phyloP scores from a whole-genome alignment of 768 basidiomycete genomes.

The Cystobasidium tubakii region DNA sequence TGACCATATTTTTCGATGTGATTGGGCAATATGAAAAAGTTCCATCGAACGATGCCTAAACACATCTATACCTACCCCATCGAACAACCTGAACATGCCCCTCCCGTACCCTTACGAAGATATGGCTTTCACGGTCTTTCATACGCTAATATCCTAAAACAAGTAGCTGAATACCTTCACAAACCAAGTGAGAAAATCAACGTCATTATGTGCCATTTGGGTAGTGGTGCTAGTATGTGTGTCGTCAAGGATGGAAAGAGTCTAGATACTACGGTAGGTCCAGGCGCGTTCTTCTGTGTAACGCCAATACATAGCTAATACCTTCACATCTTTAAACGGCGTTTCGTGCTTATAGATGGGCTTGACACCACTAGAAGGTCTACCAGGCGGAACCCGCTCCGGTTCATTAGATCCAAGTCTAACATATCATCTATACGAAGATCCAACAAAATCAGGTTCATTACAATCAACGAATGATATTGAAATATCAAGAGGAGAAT shows the following conservation, averaged over 20 bases:
- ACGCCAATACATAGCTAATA: no score
- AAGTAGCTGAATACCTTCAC: conserved; percentile 59
- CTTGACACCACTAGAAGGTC: conserved; percentile 72
- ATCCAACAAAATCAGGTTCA: conserved; percentile 51
- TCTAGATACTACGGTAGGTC: conserved; percentile 58
- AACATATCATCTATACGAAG: conserved; percentile 72
- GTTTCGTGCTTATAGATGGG: conserved; percentile 58
- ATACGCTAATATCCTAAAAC: conserved; percentile 60
- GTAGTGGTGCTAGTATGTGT: conserved; percentile 81
- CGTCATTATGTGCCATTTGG: conserved; percentile 77
- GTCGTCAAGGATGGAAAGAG: conserved; percentile 67
- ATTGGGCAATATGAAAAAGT: no score
- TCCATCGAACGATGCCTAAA: conserved; percentile 68
- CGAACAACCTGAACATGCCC: conserved; percentile 57
- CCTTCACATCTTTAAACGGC: no score
- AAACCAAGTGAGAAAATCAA: conserved; percentile 59
- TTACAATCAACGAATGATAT: conserved; percentile 32
- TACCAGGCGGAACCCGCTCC: conserved; percentile 80
- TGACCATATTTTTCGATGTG: no score
- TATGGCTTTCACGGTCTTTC: conserved; percentile 81
- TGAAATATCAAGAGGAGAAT: conserved; percentile 51
- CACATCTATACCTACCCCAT: conserved; percentile 78
- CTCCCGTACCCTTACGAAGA: conserved; percentile 66
- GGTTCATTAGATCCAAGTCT: conserved; percentile 78
- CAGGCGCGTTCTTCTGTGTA: no score